Evolutionary conservation across 1,284 basidiomycete genomes (phyloP), one percentile per base, ranked within the genome.

Genomic region (Trametes sp.): DNA sequence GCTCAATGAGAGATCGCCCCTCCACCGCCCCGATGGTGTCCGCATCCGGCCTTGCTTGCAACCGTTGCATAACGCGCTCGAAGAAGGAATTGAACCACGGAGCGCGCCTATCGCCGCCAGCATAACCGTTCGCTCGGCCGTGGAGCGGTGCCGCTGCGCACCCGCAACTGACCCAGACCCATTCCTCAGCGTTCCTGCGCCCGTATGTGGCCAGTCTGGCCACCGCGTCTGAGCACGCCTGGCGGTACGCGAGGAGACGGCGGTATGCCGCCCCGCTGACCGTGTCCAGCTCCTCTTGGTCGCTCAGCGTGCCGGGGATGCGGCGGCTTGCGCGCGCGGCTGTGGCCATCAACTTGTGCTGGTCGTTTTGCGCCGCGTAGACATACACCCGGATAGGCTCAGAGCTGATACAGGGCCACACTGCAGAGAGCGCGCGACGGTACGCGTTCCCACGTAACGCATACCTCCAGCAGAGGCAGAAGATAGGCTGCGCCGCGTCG

Each of bases 221-320:
- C 38, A 41, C n/a, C 16, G 13, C 16, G 13, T 3, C 38, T 19
- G 16, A 4, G 41, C 58, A 63, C 16, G 44, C 35, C 33, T 52
- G 21, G 26, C 60, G 53, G 28, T 62, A 53, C 19, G 46, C 42
- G 19, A 67, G 50, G 2, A 68, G 61, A 7, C 60, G 57, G 19
- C 53, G 58, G 36, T 64, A 66, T 10, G 61, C 35, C 14, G 56
- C 51, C 1, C 64, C 60, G 41, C 46, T 45, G n/a, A 69, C 56
- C 7, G 48, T 33, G 28, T 66, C 62, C 51, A 69, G 59, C 48
- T 66, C 68, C 13, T 23, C 23, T 8, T 26, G 14, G 7, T 45
- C 21, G 21, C 11, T 23, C 4, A 45, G 23, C 42, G 8, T 9
- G 42, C 21, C 42, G 21, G 21, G 8, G 23, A 24, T 10, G 10